A percentile compares a stretch with the other conserved stretches of the same genome.
These are phyloP conservation scores for Xylariaceae sp. DNA, from an alignment of 2,329 filamentous ascomycete species.

Conservation along the genomic window DNA sequence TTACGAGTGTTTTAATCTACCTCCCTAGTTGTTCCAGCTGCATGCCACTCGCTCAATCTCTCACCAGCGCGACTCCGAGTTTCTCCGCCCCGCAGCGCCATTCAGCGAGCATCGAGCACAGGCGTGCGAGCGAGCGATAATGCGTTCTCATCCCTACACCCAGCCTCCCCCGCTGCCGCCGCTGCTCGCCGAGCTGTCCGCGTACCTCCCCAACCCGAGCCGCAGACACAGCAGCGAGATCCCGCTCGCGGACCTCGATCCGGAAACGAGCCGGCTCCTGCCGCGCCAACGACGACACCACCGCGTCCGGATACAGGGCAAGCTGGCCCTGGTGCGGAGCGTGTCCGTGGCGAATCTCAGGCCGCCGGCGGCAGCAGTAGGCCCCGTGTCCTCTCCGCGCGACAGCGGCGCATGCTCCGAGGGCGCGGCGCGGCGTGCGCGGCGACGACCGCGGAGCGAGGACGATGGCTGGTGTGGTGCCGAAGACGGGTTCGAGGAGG, in stretches of 20 bases:
- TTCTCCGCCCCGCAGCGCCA: too few relatives aligned
- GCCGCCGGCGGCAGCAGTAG: background rate
- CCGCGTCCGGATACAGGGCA: slow-evolving; percentile 43
- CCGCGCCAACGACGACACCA: slow-evolving; percentile 34
- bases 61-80: too few relatives aligned
- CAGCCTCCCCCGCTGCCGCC: slow-evolving; percentile 34
- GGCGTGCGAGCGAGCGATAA: background rate
- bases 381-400: background rate
- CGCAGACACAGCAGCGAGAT: slow-evolving; percentile 16
- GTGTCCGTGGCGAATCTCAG: slow-evolving; percentile 37
- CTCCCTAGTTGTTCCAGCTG: too few relatives aligned
- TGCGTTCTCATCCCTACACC: slow-evolving; percentile 35
- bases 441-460: slow-evolving; percentile 11
- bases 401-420: background rate
- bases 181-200: slow-evolving; percentile 24
- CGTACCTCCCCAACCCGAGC: slow-evolving; percentile 29
- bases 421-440: too few relatives aligned
- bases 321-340: slow-evolving; percentile 40
- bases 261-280: slow-evolving; percentile 38
- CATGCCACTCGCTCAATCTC: too few relatives aligned
- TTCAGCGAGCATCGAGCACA: too few relatives aligned
- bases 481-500: slow-evolving; percentile 32
- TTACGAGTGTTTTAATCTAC: too few relatives aligned
- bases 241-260: slow-evolving; percentile 31
- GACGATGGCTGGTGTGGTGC: slow-evolving; percentile 22